phyloP scores from a whole-genome alignment of 495 filamentous ascomycete genomes.

The Pyrenopolyporus hunteri region DNA sequence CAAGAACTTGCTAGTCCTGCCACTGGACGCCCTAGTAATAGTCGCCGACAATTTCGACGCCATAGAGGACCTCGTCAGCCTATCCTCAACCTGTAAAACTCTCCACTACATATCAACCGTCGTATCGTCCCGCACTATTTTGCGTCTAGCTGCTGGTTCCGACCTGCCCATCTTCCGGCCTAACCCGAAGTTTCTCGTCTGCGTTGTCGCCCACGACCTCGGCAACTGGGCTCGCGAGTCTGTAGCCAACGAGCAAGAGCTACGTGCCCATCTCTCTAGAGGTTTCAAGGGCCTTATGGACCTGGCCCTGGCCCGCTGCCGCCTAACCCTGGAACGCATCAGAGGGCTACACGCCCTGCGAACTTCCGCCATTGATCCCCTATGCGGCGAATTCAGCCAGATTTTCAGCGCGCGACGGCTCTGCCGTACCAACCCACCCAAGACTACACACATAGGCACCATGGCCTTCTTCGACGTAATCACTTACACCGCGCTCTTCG shows the following conservation, averaged over 20 bases:
- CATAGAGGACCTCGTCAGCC: slow-evolving; percentile 47
- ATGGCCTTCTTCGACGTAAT: no score
- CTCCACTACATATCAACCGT: slow-evolving; percentile 15
- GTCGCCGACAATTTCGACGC: slow-evolving; percentile 44
- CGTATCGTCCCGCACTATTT: slow-evolving; percentile 25
- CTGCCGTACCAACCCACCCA: no score
- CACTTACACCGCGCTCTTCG: no score
- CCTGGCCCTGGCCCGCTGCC: slow-evolving; percentile 40
- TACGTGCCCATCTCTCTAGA: slow-evolving; percentile 18
- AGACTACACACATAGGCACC: no score
- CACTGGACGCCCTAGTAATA: slow-evolving; percentile 41
- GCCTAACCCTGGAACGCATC: slow-evolving; percentile 47
- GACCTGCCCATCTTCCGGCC: slow-evolving; percentile 48
- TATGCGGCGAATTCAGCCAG: slow-evolving; percentile 44
- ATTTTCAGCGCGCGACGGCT: slow-evolving; percentile 16
- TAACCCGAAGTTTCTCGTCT: slow-evolving; percentile 46
- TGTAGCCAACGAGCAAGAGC: slow-evolving; percentile 30
- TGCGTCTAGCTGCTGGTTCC: slow-evolving; percentile 42
- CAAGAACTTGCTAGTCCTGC: slow-evolving; percentile 40
- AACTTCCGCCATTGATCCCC: slow-evolving; percentile 45
- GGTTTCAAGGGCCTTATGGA: slow-evolving; percentile 44
- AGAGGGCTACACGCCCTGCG: slow-evolving; percentile 41
- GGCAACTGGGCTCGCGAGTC: slow-evolving; percentile 46
- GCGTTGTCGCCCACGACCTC: slow-evolving; percentile 42
- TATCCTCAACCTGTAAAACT: slow-evolving; percentile 42